Percentiles rank a stretch among this genome's conserved stretches.
These are phyloP conservation scores for Aspergillus avenaceus DNA, from an alignment of 495 filamentous ascomycete genomes.

Conservation along the genomic window DNA sequence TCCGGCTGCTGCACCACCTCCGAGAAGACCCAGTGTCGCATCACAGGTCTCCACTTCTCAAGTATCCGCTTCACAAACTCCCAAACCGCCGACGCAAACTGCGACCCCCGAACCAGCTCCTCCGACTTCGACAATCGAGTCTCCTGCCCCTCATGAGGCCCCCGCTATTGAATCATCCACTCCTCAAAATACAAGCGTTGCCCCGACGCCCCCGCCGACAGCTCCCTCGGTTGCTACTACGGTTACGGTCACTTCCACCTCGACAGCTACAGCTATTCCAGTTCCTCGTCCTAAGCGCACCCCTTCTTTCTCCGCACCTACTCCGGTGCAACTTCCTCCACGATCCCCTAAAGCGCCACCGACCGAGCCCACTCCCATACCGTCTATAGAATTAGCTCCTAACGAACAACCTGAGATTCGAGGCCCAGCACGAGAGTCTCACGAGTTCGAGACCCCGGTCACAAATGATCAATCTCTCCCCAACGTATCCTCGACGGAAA, in stretches of 20 bases:
- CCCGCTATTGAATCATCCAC: conserved; percentile 11
- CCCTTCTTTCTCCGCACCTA: conserved; percentile 14
- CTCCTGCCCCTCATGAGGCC: conserved; percentile 14
- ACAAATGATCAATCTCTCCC: not conserved
- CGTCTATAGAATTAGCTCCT: conserved; percentile 2
- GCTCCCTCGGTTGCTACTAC: too few species aligned
- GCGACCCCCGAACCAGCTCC: conserved; percentile 16
- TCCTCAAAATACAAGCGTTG: not conserved
- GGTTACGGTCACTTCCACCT: not conserved
- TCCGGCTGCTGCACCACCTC: conserved; percentile 27
- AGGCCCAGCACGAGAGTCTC: conserved; percentile 1
- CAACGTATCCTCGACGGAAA: conserved; percentile 11
- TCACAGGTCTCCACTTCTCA: conserved; percentile 36
- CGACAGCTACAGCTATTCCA: conserved; percentile 21
- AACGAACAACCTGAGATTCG: conserved; percentile 1
- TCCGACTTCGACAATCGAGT: conserved; percentile 19
- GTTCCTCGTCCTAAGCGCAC: conserved; percentile 30
- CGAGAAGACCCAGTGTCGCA: conserved; percentile 36
- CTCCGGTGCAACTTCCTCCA: conserved; percentile 7
- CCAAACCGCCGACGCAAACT: conserved; percentile 20
- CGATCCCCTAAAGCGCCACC: conserved; percentile 4
- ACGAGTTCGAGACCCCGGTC: not conserved
- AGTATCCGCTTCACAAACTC: conserved; percentile 30
- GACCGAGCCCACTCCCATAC: conserved; percentile 1
- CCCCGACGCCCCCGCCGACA: not conserved